phyloP scores from a whole-genome alignment of 2,329 filamentous ascomycete species.

The Coniochaeta sp. region DNA sequence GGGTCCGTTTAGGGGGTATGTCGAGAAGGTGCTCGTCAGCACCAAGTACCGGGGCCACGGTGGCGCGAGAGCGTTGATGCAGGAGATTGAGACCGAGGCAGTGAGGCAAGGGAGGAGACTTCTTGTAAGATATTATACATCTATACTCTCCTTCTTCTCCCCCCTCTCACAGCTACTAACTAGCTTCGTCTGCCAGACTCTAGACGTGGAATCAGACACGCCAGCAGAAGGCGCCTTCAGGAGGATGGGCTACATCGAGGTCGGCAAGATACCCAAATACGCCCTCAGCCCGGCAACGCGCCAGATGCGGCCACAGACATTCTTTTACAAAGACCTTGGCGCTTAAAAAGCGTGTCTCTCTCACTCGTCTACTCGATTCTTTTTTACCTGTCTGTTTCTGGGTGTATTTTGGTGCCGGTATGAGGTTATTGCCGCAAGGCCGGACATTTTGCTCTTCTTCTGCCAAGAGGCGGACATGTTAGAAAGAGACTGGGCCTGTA shows the following conservation, averaged over 20 bases:
- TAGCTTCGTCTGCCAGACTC: too few relatives aligned
- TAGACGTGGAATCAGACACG: constrained; percentile 23
- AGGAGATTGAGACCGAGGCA: constrained; percentile 48
- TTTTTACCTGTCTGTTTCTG: not conserved
- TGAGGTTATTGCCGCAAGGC: constrained; percentile 1
- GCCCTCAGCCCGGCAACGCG: constrained; percentile 37
- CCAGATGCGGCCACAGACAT: constrained; percentile 39
- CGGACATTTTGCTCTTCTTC: not conserved
- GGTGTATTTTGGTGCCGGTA: not conserved
- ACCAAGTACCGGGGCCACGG: constrained; percentile 43
- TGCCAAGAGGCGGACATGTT: not conserved
- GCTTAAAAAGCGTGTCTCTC: too few relatives aligned
- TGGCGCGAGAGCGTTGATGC: constrained; percentile 44
- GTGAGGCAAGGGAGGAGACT: constrained; percentile 38
- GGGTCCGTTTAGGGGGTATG: constrained; percentile 42
- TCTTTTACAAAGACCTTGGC: constrained; percentile 58
- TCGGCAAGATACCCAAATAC: constrained; percentile 49
- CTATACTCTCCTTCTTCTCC: too few relatives aligned
- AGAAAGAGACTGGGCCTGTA: not conserved
- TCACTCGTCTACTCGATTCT: not conserved
- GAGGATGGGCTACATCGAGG: constrained; percentile 47
- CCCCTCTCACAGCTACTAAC: too few relatives aligned
- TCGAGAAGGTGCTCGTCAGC: constrained; percentile 53
- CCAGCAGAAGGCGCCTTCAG: constrained; percentile 46
- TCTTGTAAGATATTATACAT: constrained; percentile 46